Conservation (phyloP, 2,329 filamentous ascomycete genomes). For the Teratosphaeria epicoccoides region DNA sequence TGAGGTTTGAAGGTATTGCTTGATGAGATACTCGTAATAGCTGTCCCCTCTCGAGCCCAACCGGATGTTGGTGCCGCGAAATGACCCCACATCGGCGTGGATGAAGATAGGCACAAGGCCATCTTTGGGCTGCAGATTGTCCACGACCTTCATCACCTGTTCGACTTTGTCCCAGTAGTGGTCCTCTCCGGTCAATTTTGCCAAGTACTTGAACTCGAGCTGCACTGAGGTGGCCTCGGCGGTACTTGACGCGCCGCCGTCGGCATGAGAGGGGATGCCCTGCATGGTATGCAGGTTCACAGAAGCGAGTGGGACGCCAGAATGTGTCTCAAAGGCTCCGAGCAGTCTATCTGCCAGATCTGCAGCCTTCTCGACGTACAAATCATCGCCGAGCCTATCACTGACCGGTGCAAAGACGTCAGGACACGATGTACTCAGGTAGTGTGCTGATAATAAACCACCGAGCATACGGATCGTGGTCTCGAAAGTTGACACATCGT, state of each 20-base stretch:
- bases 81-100: constrained; percentile 65
- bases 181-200: constrained; percentile 85
- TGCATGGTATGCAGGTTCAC: constrained; percentile 70
- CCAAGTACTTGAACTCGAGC: constrained; percentile 93
- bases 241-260: constrained; percentile 81
- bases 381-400: constrained; percentile 67
- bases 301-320: constrained; percentile 82
- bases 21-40: constrained; percentile 98
- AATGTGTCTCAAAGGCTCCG: constrained; percentile 75
- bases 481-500: constrained; percentile 96
- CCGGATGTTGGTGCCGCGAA: constrained; percentile 75
- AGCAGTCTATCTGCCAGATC: constrained; percentile 82
- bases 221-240: constrained; percentile 88
- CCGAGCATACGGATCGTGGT: constrained; percentile 97
- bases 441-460: constrained; percentile 84
- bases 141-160: constrained; percentile 82
- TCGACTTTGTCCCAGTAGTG: constrained; percentile 89
- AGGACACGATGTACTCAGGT: constrained; percentile 76
- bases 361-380: constrained; percentile 92
- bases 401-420: constrained; percentile 60
- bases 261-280: constrained; percentile 71
- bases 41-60: constrained; percentile 91
- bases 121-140: constrained; percentile 66
- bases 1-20: constrained; percentile 92
- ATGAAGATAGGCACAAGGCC: constrained; percentile 90